Conservation (phyloP, 2,329 filamentous ascomycete species). For the Ceratocystis cacaofunesta region DNA sequence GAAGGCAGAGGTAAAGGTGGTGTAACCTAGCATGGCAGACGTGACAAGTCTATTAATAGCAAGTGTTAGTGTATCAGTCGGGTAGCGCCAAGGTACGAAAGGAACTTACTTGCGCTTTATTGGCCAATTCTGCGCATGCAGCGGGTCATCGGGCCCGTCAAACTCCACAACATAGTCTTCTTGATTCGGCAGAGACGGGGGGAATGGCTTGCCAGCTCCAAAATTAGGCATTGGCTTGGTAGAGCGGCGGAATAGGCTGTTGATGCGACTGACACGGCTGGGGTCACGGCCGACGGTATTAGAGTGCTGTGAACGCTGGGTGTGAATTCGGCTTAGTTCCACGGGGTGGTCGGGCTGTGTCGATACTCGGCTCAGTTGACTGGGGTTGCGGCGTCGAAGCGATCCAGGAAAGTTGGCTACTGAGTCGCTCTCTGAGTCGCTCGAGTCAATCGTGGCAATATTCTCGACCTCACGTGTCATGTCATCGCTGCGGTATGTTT, state of each 20-base stretch:
- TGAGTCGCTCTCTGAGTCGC: constrained; percentile 24
- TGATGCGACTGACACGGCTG: not conserved
- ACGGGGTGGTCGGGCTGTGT: constrained; percentile 55
- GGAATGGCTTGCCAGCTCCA: constrained; percentile 60
- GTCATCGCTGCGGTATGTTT: constrained; percentile 34
- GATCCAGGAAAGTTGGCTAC: constrained; percentile 34
- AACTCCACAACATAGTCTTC: constrained; percentile 78
- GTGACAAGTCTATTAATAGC: constrained; percentile 38
- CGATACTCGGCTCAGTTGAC: constrained; percentile 41
- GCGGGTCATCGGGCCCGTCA: constrained; percentile 64
- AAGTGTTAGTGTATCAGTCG: too few relatives aligned
- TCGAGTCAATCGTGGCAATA: constrained; percentile 32
- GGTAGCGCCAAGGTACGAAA: not conserved
- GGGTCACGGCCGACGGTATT: constrained; percentile 49
- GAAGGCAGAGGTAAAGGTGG: constrained; percentile 57
- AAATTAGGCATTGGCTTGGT: constrained; percentile 52
- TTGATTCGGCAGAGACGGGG: constrained; percentile 50
- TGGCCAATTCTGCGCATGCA: constrained; percentile 82
- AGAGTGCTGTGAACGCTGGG: constrained; percentile 54
- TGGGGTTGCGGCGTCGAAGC: constrained; percentile 38
- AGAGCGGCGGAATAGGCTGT: constrained; percentile 32
- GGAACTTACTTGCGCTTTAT: constrained; percentile 54
- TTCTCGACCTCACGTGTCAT: not conserved
- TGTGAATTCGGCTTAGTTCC: constrained; percentile 55
- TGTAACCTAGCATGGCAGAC: constrained; percentile 55